Conservation (phyloP, 768 basidiomycete genomes). For the Suillus americanus region DNA sequence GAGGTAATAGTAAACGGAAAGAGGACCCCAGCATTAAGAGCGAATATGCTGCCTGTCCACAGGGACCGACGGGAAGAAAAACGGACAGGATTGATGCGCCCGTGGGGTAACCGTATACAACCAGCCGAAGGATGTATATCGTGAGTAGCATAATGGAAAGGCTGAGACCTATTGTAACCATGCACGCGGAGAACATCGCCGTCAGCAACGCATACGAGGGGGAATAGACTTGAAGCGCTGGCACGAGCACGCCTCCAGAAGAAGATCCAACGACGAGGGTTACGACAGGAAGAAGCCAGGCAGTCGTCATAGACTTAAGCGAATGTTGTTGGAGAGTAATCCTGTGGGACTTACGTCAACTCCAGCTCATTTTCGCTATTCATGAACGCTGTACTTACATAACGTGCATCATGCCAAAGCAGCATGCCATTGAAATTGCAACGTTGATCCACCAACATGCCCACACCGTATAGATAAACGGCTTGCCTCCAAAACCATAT, state of each 20-base stretch:
- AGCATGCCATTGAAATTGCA: constrained; percentile 53
- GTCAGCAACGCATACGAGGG: constrained; percentile 54
- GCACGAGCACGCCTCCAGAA: constrained; percentile 59
- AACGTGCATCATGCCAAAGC: constrained; percentile 59
- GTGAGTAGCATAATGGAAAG: constrained; percentile 68
- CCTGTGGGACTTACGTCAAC: constrained; percentile 35
- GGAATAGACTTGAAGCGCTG: constrained; percentile 46
- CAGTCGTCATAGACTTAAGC: constrained; percentile 52
- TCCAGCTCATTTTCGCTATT: constrained; percentile 22
- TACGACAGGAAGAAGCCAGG: constrained; percentile 78
- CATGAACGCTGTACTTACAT: constrained; percentile 49
- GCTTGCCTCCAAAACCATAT: constrained; percentile 48
- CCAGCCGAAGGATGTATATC: constrained; percentile 59
- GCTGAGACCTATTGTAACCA: constrained; percentile 55
- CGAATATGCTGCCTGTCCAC: constrained; percentile 64
- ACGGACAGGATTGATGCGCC: constrained; percentile 51
- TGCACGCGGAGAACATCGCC: constrained; percentile 49
- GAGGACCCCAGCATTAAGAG: constrained; percentile 55
- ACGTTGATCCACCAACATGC: constrained; percentile 71
- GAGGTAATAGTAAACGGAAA: constrained; percentile 38
- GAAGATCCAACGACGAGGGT: constrained; percentile 72
- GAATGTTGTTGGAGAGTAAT: constrained; percentile 57
- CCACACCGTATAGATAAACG: constrained; percentile 58
- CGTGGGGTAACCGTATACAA: constrained; percentile 53
- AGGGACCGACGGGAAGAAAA: constrained; percentile 76